Conservation (phyloP, 2,329 filamentous ascomycete genomes). For the Arthrobotrys conoides region DNA sequence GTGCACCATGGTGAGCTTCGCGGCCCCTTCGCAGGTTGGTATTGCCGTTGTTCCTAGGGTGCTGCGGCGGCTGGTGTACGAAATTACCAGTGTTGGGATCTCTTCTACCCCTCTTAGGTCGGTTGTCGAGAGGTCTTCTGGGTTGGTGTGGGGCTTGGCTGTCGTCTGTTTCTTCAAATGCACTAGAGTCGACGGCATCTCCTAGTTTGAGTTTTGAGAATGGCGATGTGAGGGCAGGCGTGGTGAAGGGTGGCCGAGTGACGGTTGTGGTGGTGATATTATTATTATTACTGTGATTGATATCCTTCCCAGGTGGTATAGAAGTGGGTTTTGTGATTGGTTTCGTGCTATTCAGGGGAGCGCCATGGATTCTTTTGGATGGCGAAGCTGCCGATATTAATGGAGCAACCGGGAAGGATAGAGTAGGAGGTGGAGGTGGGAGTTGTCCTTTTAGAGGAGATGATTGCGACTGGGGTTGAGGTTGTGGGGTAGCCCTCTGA, state of each 20-base stretch:
- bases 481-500: slow-evolving; percentile 42
- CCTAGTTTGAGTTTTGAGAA: slow-evolving; percentile 62
- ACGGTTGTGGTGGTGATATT: slow-evolving; percentile 28
- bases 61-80: slow-evolving; percentile 47
- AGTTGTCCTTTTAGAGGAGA: slow-evolving; percentile 28
- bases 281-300: not conserved
- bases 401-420: slow-evolving; percentile 38
- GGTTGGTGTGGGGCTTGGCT: slow-evolving; percentile 47
- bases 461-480: slow-evolving; percentile 42
- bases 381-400: slow-evolving; percentile 23
- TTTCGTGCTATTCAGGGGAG: slow-evolving; percentile 13
- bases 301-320: slow-evolving; percentile 1
- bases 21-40: slow-evolving; percentile 68
- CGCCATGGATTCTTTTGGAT: slow-evolving; percentile 22
- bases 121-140: slow-evolving; percentile 47
- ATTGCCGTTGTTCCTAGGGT: slow-evolving; percentile 65
- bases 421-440: slow-evolving; percentile 40
- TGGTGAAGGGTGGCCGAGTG: slow-evolving; percentile 47
- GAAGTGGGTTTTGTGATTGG: not conserved
- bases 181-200: slow-evolving; percentile 63
- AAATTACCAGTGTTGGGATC: slow-evolving; percentile 41
- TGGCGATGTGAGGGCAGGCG: slow-evolving; percentile 48
- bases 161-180: slow-evolving; percentile 64
- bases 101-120: slow-evolving; percentile 33
- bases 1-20: slow-evolving; percentile 66